Conservation (phyloP, 1,139 yeast species). For the Kurtzmaniella natalensis region DNA sequence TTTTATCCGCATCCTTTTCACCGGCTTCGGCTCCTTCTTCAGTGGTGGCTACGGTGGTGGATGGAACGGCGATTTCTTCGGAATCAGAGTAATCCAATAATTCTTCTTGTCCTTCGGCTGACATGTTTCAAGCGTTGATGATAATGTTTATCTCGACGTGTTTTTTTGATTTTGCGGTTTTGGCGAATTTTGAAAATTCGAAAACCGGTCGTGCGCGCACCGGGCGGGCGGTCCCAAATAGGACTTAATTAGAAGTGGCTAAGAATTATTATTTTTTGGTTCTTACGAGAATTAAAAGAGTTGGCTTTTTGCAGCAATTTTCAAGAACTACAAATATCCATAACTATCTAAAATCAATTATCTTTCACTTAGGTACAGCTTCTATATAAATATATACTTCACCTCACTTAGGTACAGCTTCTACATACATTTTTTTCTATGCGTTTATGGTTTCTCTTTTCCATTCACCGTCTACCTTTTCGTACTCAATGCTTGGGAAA, state of each 20-base stretch:
- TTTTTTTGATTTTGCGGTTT: constrained; percentile 1
- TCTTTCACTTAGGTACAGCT: too few species aligned
- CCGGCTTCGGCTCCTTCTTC: constrained; percentile 45
- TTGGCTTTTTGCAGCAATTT: too few species aligned
- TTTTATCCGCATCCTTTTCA: constrained; percentile 67
- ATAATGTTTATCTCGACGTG: constrained; percentile 5
- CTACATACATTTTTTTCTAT: too few species aligned
- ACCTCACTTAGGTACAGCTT: too few species aligned
- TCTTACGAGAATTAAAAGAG: not conserved
- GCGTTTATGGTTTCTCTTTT: too few species aligned
- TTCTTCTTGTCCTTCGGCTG: constrained; percentile 98
- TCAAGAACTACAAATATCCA: too few species aligned
- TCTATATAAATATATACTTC: too few species aligned
- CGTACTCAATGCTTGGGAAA: constrained; percentile 76
- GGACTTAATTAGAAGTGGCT: not conserved
- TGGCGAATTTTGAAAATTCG: constrained; percentile 2
- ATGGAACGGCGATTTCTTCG: constrained; percentile 85
- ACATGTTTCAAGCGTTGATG: constrained; percentile 46
- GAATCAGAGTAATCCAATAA: constrained; percentile 96
- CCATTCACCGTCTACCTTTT: constrained; percentile 51
- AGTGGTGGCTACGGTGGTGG: constrained; percentile 51
- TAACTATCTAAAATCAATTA: too few species aligned
- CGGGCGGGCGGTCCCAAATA: not conserved
- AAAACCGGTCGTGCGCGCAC: constrained; percentile 1
- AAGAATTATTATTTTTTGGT: not conserved